Evolutionary conservation across 208 protist species (phyloP).

Genomic region (Wallacemonas sp.): DNA sequence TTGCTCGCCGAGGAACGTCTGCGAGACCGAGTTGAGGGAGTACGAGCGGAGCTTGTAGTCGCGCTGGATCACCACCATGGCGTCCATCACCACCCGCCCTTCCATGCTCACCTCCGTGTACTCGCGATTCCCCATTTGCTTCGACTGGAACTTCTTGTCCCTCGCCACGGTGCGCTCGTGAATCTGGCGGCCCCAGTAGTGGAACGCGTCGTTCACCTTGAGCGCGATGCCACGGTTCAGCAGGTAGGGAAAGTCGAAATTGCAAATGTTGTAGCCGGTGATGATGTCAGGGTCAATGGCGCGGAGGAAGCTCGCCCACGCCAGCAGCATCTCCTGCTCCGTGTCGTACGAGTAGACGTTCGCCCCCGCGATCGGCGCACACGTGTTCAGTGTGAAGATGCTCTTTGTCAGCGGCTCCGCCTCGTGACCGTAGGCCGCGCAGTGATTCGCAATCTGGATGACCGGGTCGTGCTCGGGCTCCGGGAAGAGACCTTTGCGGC

Average conservation of each 20-base stretch:
- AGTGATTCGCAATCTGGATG: constrained; percentile 99
- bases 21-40: constrained; percentile 98
- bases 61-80: constrained; percentile 96
- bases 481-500: constrained; percentile 98
- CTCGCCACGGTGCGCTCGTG: constrained; percentile 90
- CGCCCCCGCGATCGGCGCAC: constrained; percentile 95
- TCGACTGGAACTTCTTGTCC: constrained; percentile 96
- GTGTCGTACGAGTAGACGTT: constrained; percentile 94
- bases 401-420: constrained; percentile 62
- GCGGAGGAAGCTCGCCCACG: constrained; percentile 88
- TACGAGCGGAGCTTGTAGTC: constrained; percentile 99
- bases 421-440: constrained; percentile 88
- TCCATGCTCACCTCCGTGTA: constrained; percentile 97
- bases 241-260: constrained; percentile 99
- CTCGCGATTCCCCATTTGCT: constrained; percentile 98
- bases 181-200: constrained; percentile 91
- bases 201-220: constrained; percentile 85
- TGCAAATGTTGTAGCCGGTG: constrained; percentile 99
- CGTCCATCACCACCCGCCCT: constrained; percentile 97
- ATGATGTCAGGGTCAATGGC: constrained; percentile 94
- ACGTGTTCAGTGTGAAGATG: constrained; percentile 96
- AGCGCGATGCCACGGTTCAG: constrained; percentile 94
- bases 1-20: constrained; percentile 98
- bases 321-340: constrained; percentile 94
- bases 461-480: constrained; percentile 98